Conservation (phyloP, 768 basidiomycete species). For the Podaxis pistillaris region DNA sequence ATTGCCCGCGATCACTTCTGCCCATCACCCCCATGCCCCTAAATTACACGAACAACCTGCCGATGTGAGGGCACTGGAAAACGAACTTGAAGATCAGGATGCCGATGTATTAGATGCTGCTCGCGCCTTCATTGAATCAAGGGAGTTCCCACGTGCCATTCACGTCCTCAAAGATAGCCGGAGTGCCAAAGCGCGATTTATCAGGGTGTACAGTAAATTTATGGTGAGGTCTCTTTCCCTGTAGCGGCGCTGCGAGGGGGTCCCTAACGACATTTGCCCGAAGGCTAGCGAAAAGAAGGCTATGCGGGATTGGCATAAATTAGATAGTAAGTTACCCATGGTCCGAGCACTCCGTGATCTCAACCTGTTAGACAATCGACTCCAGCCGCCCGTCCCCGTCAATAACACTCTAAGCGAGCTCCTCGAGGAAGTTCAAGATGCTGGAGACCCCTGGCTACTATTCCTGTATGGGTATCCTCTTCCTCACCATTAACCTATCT, state of each 20-base stretch:
- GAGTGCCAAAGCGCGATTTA: constrained; percentile 72
- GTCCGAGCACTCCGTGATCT: neutral
- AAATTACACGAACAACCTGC: constrained; percentile 28
- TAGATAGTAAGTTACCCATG: constrained; percentile 55
- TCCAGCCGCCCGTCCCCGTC: constrained; percentile 65
- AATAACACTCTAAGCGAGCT: constrained; percentile 59
- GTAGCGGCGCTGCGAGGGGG: neutral
- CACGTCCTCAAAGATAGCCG: constrained; percentile 62
- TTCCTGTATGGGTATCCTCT: constrained; percentile 60
- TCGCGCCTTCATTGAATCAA: constrained; percentile 67
- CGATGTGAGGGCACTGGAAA: constrained; percentile 35
- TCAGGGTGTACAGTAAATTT: constrained; percentile 79
- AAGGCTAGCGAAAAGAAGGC: constrained; percentile 85
- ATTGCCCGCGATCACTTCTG: constrained; percentile 19
- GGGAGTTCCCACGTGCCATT: constrained; percentile 75
- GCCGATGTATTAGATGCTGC: constrained; percentile 74
- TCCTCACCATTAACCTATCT: constrained; percentile 8
- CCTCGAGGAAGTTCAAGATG: constrained; percentile 54
- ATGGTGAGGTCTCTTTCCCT: constrained; percentile 56
- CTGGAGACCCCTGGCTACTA: constrained; percentile 76
- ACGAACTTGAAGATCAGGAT: constrained; percentile 56
- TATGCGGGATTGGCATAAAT: constrained; percentile 81
- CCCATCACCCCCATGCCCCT: constrained; percentile 37
- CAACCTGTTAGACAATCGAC: constrained; percentile 53
- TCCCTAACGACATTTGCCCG: constrained; percentile 3